phyloP scores from a whole-genome alignment of 176 grass and related monocot species.

The Phyllostachys edulis region DNA sequence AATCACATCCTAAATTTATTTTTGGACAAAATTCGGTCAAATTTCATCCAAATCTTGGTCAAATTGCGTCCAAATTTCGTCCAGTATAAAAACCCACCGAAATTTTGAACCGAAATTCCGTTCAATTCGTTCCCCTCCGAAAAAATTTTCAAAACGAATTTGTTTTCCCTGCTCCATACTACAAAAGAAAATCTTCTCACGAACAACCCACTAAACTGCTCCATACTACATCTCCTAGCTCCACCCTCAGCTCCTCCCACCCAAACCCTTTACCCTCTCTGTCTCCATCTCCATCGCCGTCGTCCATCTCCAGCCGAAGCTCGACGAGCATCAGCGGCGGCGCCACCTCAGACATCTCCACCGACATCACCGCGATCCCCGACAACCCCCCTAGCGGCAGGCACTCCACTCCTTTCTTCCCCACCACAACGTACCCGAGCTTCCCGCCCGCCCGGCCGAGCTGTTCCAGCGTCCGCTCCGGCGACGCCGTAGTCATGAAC shows the following conservation, averaged over 20 bases:
- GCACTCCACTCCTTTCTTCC: conserved; percentile 39
- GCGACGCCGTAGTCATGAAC: conserved; percentile 65
- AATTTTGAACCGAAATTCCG: no score
- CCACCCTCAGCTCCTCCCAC: conserved; percentile 63
- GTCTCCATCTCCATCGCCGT: not conserved
- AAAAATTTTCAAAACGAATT: no score
- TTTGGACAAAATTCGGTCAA: no score
- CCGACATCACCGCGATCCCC: conserved; percentile 43
- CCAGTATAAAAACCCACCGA: no score
- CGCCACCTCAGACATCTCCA: conserved; percentile 65
- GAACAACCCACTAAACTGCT: not conserved
- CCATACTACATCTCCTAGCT: conserved; percentile 73
- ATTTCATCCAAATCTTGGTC: no score
- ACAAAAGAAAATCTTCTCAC: not conserved
- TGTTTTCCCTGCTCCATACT: no score
- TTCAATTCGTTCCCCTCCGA: no score
- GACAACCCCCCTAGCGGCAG: conserved; percentile 4
- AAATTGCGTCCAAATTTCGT: no score
- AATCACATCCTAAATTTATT: no score
- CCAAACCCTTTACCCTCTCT: conserved; percentile 34
- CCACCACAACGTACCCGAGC: conserved; percentile 59
- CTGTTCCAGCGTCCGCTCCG: conserved; percentile 53
- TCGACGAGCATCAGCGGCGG: conserved; percentile 67
- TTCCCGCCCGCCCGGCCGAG: conserved; percentile 50
- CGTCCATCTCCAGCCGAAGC: conserved; percentile 43